These are phyloP conservation scores for Spergularia bocconei DNA, from an alignment of 148 eudicot species.

Conservation along the genomic window DNA sequence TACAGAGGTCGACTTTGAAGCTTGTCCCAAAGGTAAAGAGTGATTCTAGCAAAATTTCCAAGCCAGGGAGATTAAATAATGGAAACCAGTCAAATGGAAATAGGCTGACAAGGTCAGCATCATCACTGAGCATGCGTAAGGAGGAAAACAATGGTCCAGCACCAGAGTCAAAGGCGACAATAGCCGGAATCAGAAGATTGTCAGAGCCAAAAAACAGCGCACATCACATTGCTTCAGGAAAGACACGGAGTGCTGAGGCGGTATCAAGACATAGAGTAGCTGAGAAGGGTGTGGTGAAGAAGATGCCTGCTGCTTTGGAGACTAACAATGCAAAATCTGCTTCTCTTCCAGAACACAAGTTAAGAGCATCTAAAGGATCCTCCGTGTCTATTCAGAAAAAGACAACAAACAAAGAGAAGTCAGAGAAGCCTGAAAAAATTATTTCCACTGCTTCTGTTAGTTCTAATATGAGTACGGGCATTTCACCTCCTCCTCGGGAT, in stretches of 20 bases:
- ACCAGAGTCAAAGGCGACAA: constrained; percentile 67
- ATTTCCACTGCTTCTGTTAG: constrained; percentile 27
- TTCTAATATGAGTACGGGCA: constrained; percentile 23
- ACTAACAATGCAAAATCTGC: constrained; percentile 60
- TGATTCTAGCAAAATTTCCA: constrained; percentile 53
- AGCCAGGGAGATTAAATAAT: constrained; percentile 40
- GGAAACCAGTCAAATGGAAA: constrained; percentile 44
- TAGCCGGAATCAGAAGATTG: constrained; percentile 73
- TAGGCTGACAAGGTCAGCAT: constrained; percentile 66
- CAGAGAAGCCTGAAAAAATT: constrained; percentile 31
- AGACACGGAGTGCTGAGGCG: constrained; percentile 46
- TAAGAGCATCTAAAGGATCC: constrained; percentile 44
- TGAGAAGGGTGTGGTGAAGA: constrained; percentile 49
- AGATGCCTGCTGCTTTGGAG: constrained; percentile 39
- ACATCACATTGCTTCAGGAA: constrained; percentile 39
- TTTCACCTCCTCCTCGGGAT: constrained; percentile 30
- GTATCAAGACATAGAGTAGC: constrained; percentile 45
- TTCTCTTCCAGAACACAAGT: constrained; percentile 63
- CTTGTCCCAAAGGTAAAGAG: constrained; percentile 42
- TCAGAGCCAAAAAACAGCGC: constrained; percentile 80
- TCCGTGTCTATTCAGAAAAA: constrained; percentile 35
- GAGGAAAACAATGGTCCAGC: constrained; percentile 43
- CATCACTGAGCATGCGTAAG: constrained; percentile 58
- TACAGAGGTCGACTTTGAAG: constrained; percentile 83
- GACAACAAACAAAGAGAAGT: constrained; percentile 33